phyloP scores from a whole-genome alignment of 2,329 filamentous ascomycete genomes.

The Plectosphaerella plurivora region DNA sequence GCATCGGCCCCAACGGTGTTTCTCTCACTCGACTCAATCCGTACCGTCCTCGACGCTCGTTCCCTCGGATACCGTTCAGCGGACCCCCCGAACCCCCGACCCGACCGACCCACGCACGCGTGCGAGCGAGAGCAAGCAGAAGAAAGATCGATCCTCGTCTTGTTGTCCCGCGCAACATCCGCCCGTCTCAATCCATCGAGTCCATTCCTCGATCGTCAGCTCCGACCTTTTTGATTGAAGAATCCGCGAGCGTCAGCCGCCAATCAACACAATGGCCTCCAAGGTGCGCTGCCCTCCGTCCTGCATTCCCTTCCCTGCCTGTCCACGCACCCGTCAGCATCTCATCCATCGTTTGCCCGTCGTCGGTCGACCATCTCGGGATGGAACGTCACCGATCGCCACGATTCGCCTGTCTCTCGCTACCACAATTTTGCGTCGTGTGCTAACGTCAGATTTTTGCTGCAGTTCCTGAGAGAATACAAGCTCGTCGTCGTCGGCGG shows the following conservation, averaged over 20 bases:
- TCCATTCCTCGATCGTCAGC: constrained; percentile 4
- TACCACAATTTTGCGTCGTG: not conserved
- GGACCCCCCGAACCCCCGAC: not conserved
- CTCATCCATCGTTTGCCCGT: not conserved
- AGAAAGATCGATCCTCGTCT: not conserved
- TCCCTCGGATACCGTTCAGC: not conserved
- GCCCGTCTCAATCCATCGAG: constrained; percentile 2
- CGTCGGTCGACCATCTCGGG: not conserved
- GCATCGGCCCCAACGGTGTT: not conserved
- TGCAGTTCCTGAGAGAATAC: constrained; percentile 82
- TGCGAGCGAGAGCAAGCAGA: not conserved
- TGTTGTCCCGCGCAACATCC: constrained; percentile 4
- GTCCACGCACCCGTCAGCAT: not conserved
- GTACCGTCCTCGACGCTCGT: not conserved
- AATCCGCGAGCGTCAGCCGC: constrained; percentile 1
- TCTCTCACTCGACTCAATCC: not conserved
- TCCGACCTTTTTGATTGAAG: constrained; percentile 4
- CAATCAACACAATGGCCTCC: constrained; percentile 29
- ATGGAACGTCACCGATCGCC: not conserved
- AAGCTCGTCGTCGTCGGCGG: constrained; percentile 96
- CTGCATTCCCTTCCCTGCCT: not conserved
- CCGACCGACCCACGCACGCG: constrained; percentile 2
- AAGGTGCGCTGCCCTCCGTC: constrained; percentile 24
- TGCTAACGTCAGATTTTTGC: constrained; percentile 11
- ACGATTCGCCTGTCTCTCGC: not conserved